Percentiles rank a stretch among this genome's conserved stretches.
These are phyloP conservation scores for Taxawa tesnikishii DNA, from an alignment of 2,329 filamentous ascomycete genomes.

Conservation along the genomic window DNA sequence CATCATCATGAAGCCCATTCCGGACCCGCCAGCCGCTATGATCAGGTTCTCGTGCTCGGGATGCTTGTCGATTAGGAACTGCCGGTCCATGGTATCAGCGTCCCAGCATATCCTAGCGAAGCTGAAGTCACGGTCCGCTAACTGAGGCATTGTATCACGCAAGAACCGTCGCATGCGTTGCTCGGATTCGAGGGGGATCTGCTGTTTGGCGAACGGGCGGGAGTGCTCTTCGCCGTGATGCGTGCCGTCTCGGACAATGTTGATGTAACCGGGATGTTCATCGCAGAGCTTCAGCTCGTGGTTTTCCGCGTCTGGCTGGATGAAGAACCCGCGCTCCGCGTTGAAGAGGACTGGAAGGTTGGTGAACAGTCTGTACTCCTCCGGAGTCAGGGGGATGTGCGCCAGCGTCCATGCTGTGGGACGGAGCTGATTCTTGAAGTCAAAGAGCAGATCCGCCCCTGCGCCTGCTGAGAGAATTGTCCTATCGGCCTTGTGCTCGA, in stretches of 20 bases:
- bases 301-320: conserved; percentile 34
- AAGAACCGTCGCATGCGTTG: conserved; percentile 36
- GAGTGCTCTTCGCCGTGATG: conserved; percentile 19
- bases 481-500: conserved; percentile 26
- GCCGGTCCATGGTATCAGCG: conserved; percentile 41
- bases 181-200: conserved; percentile 36
- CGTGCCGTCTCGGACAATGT: conserved; percentile 23
- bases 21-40: conserved; percentile 39
- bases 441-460: conserved; percentile 32
- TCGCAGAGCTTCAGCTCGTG: conserved; percentile 40
- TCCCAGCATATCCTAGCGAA: conserved; percentile 46
- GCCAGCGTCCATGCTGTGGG: conserved; percentile 43
- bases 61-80: conserved; percentile 40
- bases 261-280: conserved; percentile 45
- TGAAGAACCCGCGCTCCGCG: conserved; percentile 38
- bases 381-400: conserved; percentile 35
- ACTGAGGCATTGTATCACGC: conserved; percentile 39
- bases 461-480: conserved; percentile 40
- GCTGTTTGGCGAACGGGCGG: conserved; percentile 30
- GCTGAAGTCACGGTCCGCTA: conserved; percentile 34
- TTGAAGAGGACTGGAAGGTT: conserved; percentile 38
- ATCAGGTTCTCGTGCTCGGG: conserved; percentile 30
- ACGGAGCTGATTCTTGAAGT: conserved; percentile 40
- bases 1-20: conserved; percentile 42
- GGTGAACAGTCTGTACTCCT: conserved; percentile 33